Percentiles rank a stretch among this genome's conserved stretches.
Evolutionary conservation across 805 yeast species (phyloP).

Genomic region (Pichia gijzeniarum): DNA sequence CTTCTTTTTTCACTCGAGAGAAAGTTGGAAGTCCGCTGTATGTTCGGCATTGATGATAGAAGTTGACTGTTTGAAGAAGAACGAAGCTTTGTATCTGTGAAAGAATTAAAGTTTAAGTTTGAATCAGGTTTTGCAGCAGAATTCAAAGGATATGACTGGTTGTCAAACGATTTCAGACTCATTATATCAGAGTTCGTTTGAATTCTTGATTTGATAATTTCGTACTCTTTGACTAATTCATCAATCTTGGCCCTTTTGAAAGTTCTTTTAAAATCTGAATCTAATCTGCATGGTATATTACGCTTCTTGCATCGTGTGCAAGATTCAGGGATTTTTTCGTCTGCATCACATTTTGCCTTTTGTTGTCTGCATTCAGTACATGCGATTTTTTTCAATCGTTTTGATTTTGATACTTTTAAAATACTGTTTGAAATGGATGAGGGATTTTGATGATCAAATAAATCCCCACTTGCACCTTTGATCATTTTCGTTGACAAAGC

Average conservation of each 20-base stretch:
- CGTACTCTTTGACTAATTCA: conserved; percentile 75
- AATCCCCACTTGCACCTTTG: no score
- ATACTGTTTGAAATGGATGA: not conserved
- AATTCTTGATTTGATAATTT: conserved; percentile 43
- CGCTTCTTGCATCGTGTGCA: conserved; percentile 78
- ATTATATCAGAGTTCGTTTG: not conserved
- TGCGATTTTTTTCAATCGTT: conserved; percentile 56
- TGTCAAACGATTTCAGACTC: not conserved
- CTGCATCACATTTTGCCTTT: conserved; percentile 86
- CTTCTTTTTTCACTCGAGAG: not conserved
- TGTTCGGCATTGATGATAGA: not conserved
- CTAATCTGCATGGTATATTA: conserved; percentile 61
- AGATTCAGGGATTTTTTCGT: conserved; percentile 64
- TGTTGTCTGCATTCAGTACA: conserved; percentile 97
- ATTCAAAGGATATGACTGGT: not conserved
- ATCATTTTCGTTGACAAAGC: no score
- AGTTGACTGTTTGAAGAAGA: not conserved
- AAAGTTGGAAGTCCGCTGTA: not conserved
- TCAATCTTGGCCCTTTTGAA: conserved; percentile 80
- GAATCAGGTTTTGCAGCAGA: not conserved
- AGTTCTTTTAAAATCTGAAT: conserved; percentile 81
- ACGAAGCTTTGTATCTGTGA: not conserved
- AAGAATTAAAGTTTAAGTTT: not conserved
- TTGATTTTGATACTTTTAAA: conserved; percentile 2
- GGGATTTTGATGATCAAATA: no score